Base-by-base conservation (phyloP, 1,139 yeast genomes). In the Pneumocystis carinii region DNA sequence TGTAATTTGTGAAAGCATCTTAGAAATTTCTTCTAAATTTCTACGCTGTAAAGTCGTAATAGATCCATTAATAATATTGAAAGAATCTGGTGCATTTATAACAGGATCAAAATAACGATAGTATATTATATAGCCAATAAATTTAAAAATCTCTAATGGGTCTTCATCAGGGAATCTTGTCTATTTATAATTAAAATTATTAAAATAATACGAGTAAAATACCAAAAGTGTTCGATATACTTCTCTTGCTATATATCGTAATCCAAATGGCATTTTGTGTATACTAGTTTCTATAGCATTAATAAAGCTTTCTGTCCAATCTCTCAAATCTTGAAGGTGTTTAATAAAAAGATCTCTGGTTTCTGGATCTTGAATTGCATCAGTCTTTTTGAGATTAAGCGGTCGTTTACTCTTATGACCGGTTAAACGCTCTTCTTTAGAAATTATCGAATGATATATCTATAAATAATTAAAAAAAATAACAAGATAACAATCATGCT, bases 311-410 rank as follows among this genome's bases (percentile, higher is more conserved):
- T 87, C 81, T 0, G 89, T 78, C 60, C 79, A 78, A 68, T 87
- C 95, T 71, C 98, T 80, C 64, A 94, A 75, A 53, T 77, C 77
- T 75, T 87, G 87, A 71, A 94, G 77, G 69, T 92, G 90, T 59
- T 78, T 75, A 55, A 92, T 85, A 72, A 89, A 92, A 58, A 79
- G 78, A 0, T 76, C 74, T 27, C 94, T 80, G 0, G 92, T 90
- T 24, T 81, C 84, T 1, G 83, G 81, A 68, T 87, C 90, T 68
- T 85, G 86, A 66, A 92, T 87, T 0, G 97, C 96, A 42, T 77
- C 79, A 61, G 85, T 86, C 0, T 86, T 83, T 2, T 83, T 72
- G 1, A 83, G 73, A 66, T 69, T 74, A 65, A 78, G 78, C 59
- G 79, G 77, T 67, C 70, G 81, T 78, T 67, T 77, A 73, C 67